phyloP scores from a whole-genome alignment of 495 filamentous ascomycete genomes.

The Neurospora tetraspora region DNA sequence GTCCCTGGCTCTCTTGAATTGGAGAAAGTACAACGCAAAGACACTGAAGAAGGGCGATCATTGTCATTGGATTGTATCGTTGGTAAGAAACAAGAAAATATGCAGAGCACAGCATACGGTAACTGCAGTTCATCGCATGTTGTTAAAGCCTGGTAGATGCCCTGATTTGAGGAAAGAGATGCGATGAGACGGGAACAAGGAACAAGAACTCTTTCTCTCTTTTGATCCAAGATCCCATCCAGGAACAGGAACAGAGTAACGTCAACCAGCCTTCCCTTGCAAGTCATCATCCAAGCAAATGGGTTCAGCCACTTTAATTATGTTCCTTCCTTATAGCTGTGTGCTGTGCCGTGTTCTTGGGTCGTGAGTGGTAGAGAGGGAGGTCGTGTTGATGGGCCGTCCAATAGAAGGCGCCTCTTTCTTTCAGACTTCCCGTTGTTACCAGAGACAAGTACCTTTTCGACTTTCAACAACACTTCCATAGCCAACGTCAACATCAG shows the following conservation, averaged over 20 bases:
- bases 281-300: background rate
- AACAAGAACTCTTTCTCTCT: background rate
- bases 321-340: background rate
- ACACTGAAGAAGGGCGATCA: background rate
- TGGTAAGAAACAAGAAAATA: background rate
- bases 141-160: background rate
- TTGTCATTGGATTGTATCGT: background rate
- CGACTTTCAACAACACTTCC: background rate
- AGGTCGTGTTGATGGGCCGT: background rate
- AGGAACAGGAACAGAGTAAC: background rate
- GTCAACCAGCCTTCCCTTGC: background rate
- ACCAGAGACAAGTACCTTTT: background rate
- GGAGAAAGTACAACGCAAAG: background rate
- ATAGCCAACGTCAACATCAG: background rate
- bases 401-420: background rate
- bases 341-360: no score
- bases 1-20: background rate
- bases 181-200: background rate
- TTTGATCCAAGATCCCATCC: background rate
- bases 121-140: background rate
- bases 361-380: background rate
- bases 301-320: background rate
- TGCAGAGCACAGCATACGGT: background rate
- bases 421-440: background rate
- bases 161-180: background rate